Conservation (phyloP, 768 basidiomycete species). For the Leccinum obscurum region DNA sequence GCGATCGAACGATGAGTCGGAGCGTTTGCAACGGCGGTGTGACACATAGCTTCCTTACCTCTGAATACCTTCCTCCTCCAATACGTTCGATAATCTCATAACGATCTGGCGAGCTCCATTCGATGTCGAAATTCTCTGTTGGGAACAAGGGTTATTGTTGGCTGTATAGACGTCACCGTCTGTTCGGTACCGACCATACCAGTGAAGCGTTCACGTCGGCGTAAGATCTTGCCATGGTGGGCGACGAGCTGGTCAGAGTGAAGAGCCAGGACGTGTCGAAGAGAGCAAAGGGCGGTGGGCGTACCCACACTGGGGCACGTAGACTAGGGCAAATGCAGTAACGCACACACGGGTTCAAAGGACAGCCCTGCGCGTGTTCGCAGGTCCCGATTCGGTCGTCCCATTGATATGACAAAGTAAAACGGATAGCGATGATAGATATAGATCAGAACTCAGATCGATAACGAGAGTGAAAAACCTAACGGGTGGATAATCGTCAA, state of each 20-base stretch:
- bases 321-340: conserved; percentile 21
- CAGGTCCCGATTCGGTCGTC: conserved; percentile 8
- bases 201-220: conserved; percentile 57
- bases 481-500: conserved; percentile 12
- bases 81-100: conserved; percentile 66
- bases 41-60: conserved; percentile 36
- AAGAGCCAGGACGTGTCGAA: conserved; percentile 19
- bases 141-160: conserved; percentile 1
- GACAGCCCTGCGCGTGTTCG: conserved; percentile 22
- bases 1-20: not conserved
- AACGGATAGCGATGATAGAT: conserved; percentile 29
- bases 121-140: conserved; percentile 55
- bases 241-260: conserved; percentile 14
- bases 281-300: conserved; percentile 16
- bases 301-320: conserved; percentile 28
- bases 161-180: not conserved
- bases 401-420: conserved; percentile 23
- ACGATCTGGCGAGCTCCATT: conserved; percentile 64
- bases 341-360: conserved; percentile 2
- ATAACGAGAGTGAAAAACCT: conserved; percentile 25
- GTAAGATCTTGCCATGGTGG: conserved; percentile 52
- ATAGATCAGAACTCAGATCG: conserved; percentile 22
- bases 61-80: conserved; percentile 67
- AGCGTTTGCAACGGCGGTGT: not conserved
- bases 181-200: conserved; percentile 47